phyloP scores from a whole-genome alignment of 345 rosid genomes.

The Salix suchowensis region DNA sequence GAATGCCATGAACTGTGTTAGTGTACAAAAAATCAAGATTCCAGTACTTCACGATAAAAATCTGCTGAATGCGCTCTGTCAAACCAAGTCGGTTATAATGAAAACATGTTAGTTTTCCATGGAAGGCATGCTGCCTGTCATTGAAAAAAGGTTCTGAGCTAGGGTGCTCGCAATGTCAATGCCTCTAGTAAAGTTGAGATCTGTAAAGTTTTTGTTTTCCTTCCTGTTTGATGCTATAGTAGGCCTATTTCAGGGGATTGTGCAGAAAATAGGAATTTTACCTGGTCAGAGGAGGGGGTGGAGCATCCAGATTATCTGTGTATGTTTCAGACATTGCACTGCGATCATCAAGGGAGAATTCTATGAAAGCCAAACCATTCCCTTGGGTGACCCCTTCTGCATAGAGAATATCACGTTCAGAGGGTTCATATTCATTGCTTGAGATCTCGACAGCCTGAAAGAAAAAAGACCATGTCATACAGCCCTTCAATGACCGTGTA shows the following conservation, averaged over 20 bases:
- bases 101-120: neutral
- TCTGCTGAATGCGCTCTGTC: neutral
- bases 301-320: constrained; percentile 62
- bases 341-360: constrained; percentile 78
- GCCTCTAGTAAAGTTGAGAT: neutral
- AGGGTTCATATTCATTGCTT: constrained; percentile 93
- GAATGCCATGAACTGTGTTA: neutral
- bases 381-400: constrained; percentile 98
- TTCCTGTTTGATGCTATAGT: neutral
- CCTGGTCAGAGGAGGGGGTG: constrained; percentile 62
- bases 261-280: constrained; percentile 14
- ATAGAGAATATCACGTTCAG: constrained; percentile 79
- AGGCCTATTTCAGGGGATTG: neutral
- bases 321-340: constrained; percentile 90
- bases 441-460: constrained; percentile 95
- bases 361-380: constrained; percentile 92
- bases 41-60: neutral
- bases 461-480: constrained; percentile 8
- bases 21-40: neutral
- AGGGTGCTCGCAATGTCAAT: neutral
- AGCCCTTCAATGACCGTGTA: constrained; percentile 5
- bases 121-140: neutral
- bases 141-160: neutral
- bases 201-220: neutral
- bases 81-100: neutral